Conservation (phyloP, 148 eudicot genomes). For the Spergularia bocconei region DNA sequence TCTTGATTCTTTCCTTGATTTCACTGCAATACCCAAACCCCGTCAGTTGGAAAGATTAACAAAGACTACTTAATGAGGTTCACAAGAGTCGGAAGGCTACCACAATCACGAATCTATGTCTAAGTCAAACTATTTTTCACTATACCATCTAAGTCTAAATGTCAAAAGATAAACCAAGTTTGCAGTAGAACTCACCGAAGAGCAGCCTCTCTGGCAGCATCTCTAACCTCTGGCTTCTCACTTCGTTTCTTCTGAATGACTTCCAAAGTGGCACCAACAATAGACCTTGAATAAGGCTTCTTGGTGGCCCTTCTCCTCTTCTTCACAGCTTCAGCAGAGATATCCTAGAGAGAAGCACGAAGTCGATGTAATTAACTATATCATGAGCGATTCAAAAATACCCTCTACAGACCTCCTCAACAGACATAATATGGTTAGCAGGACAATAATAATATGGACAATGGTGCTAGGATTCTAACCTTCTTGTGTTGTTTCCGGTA, state of each 20-base stretch:
- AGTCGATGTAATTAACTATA: not conserved
- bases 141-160: too few relatives aligned
- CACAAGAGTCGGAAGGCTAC: too few relatives aligned
- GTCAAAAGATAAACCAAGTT: not conserved
- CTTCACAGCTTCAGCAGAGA: constrained; percentile 64
- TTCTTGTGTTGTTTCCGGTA: constrained; percentile 74
- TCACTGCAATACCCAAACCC: constrained; percentile 32
- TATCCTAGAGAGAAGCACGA: constrained; percentile 34
- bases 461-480: constrained; percentile 24
- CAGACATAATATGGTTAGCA: too few relatives aligned
- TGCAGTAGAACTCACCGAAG: constrained; percentile 38
- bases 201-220: constrained; percentile 75
- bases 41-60: not conserved
- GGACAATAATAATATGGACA: not conserved
- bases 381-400: not conserved
- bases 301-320: constrained; percentile 69
- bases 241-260: constrained; percentile 63
- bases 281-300: constrained; percentile 70
- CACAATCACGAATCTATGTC: too few relatives aligned
- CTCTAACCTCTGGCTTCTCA: constrained; percentile 69
- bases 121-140: too few relatives aligned
- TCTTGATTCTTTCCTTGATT: constrained; percentile 72
- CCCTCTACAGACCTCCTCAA: too few relatives aligned
- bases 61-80: too few relatives aligned
- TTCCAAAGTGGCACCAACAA: constrained; percentile 69